These are phyloP conservation scores for Annulohypoxylon moriforme DNA, from an alignment of 495 filamentous ascomycete species.

Conservation along the genomic window DNA sequence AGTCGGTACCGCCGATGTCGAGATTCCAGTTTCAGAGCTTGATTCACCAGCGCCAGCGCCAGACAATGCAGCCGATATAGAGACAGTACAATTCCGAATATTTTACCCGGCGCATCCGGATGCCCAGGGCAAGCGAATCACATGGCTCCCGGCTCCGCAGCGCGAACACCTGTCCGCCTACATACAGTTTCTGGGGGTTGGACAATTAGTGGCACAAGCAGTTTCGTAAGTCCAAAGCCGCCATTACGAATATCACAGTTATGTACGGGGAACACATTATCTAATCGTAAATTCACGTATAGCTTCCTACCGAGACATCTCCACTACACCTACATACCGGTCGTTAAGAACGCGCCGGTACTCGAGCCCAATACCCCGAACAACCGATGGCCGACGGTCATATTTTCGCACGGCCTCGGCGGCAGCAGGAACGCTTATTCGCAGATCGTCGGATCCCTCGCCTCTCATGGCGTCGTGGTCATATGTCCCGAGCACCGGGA, in stretches of 20 bases:
- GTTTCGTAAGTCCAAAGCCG: conserved; percentile 64
- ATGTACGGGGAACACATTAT: not conserved
- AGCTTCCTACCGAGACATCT: conserved; percentile 73
- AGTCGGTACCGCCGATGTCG: conserved; percentile 79
- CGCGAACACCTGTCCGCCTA: conserved; percentile 74
- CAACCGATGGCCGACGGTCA: conserved; percentile 75
- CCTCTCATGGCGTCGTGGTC: conserved; percentile 80
- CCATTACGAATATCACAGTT: not conserved
- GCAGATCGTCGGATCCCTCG: conserved; percentile 74
- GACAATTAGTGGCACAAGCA: conserved; percentile 63
- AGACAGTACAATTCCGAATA: conserved; percentile 77
- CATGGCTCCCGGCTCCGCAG: conserved; percentile 81
- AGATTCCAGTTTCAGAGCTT: conserved; percentile 73
- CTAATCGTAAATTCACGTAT: conserved; percentile 8
- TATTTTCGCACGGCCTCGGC: conserved; percentile 85
- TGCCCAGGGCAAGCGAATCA: conserved; percentile 57
- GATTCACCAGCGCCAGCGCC: conserved; percentile 62
- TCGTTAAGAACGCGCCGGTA: conserved; percentile 57
- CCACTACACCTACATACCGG: conserved; percentile 70
- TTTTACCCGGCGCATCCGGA: conserved; percentile 75
- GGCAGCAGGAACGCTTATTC: conserved; percentile 81
- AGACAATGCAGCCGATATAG: conserved; percentile 59
- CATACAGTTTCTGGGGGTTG: conserved; percentile 71
- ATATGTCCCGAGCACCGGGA: conserved; percentile 82
- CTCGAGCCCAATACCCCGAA: conserved; percentile 47